phyloP scores from a whole-genome alignment of 2,329 filamentous ascomycete genomes.

The Hansfordia pulvinata region DNA sequence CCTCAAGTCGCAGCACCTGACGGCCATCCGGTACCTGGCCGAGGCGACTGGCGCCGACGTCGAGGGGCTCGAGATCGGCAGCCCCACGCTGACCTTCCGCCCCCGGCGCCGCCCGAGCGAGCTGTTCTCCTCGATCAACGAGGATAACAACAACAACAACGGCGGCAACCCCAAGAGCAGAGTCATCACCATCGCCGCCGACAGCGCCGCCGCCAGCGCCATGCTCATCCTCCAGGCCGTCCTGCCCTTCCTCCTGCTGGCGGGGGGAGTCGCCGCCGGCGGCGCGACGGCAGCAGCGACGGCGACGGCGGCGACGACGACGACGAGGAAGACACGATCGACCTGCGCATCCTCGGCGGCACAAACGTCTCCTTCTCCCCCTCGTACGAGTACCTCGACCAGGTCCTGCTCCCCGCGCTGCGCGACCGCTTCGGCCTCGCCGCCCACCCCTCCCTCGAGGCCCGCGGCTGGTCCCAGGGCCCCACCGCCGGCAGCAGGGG shows the following conservation, averaged over 20 bases:
- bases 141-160: no score
- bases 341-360: conserved; percentile 39
- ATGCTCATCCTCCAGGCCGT: conserved; percentile 47
- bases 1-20: conserved; percentile 46
- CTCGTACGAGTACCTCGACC: conserved; percentile 49
- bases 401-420: conserved; percentile 42
- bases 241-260: conserved; percentile 43
- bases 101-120: conserved; percentile 24
- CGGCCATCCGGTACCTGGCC: conserved; percentile 39
- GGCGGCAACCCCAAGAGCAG: no score
- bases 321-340: conserved; percentile 27
- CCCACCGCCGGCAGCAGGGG: conserved; percentile 25
- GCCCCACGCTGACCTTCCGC: conserved; percentile 26
- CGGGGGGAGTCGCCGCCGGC: no score
- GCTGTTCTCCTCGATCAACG: no score
- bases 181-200: conserved; percentile 35
- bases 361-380: conserved; percentile 44
- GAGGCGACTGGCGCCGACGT: conserved; percentile 35
- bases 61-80: conserved; percentile 34
- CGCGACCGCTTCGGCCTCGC: conserved; percentile 33
- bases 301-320: no score
- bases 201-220: conserved; percentile 36
- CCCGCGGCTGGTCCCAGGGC: conserved; percentile 37
- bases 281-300: no score
- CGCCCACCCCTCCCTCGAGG: conserved; percentile 28